A percentile compares a stretch with the other conserved stretches of the same genome.
phyloP scores from a whole-genome alignment of 306 rosid species.

The Malus fusca region DNA sequence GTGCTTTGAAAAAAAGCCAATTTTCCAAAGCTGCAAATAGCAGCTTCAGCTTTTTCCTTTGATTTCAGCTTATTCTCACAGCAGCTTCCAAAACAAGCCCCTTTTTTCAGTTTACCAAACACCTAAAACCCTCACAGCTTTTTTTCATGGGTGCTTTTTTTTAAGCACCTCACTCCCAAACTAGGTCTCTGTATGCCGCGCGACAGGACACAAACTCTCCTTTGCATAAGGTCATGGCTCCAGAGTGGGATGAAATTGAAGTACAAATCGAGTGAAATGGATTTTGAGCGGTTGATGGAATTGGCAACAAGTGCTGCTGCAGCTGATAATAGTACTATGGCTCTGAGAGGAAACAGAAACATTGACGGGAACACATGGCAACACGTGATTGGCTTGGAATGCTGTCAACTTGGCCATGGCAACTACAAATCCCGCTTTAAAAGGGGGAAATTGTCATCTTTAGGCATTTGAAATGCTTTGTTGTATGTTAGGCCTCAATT shows the following conservation, averaged over 20 bases:
- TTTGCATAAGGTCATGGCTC: slow-evolving; percentile 85
- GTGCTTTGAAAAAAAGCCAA: no score
- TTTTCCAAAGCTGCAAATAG: no score
- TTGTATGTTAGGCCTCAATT: slow-evolving; percentile 22
- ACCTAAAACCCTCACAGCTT: no score
- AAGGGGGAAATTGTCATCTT: slow-evolving; percentile 11
- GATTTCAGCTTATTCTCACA: no score
- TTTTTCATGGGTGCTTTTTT: no score
- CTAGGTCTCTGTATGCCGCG: slow-evolving; percentile 75
- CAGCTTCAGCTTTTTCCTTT: no score
- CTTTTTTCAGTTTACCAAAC: no score
- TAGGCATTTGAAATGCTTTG: slow-evolving; percentile 7
- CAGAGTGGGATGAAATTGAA: slow-evolving; percentile 75
- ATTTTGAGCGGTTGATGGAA: slow-evolving; percentile 48
- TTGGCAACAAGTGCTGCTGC: slow-evolving; percentile 30
- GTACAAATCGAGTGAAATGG: slow-evolving; percentile 40
- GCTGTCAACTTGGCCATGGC: not conserved
- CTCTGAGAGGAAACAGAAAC: slow-evolving; percentile 34
- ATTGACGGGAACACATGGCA: not conserved
- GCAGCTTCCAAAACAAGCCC: no score
- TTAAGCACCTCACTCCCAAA: no score
- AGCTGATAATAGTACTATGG: slow-evolving; percentile 20
- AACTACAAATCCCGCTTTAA: slow-evolving; percentile 12
- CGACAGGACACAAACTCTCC: slow-evolving; percentile 61
- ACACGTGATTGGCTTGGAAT: not conserved